phyloP scores from a whole-genome alignment of 2,329 filamentous ascomycete species.

The Geosmithia putterillii region DNA sequence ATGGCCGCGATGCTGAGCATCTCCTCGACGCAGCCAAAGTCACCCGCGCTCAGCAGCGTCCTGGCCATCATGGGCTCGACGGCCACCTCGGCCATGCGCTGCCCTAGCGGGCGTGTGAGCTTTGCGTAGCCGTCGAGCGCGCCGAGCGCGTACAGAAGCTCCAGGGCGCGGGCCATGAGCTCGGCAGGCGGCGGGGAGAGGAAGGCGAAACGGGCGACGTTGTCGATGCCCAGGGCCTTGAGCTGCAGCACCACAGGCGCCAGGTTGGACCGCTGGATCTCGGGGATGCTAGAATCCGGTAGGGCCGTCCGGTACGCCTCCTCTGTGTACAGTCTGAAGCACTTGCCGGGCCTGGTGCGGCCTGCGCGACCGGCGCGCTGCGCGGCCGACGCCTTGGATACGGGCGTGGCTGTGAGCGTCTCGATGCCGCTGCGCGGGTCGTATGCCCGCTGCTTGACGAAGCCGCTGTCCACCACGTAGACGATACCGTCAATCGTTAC shows the following conservation, averaged over 20 bases:
- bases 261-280: constrained; percentile 86
- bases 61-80: constrained; percentile 95
- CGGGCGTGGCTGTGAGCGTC: constrained; percentile 64
- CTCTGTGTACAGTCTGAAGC: constrained; percentile 86
- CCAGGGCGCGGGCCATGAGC: constrained; percentile 73
- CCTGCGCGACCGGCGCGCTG: constrained; percentile 86
- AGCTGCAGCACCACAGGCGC: constrained; percentile 82
- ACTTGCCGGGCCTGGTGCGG: constrained; percentile 82
- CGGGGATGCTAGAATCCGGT: constrained; percentile 64
- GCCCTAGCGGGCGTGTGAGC: constrained; percentile 76
- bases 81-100: constrained; percentile 84
- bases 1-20: constrained; percentile 89
- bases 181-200: constrained; percentile 75
- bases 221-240: constrained; percentile 90
- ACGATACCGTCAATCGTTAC: constrained; percentile 89
- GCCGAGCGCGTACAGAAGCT: constrained; percentile 76
- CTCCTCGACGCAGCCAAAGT: constrained; percentile 71
- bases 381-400: constrained; percentile 86
- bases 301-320: constrained; percentile 47
- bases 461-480: constrained; percentile 83
- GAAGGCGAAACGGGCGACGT: constrained; percentile 83
- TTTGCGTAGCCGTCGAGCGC: constrained; percentile 84
- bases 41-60: constrained; percentile 61
- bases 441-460: constrained; percentile 80
- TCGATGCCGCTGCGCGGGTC: constrained; percentile 80